Evolutionary conservation across 2,329 filamentous ascomycete species (phyloP), one percentile per base, ranked within the genome.

Genomic region (Fusarium subglutinans): DNA sequence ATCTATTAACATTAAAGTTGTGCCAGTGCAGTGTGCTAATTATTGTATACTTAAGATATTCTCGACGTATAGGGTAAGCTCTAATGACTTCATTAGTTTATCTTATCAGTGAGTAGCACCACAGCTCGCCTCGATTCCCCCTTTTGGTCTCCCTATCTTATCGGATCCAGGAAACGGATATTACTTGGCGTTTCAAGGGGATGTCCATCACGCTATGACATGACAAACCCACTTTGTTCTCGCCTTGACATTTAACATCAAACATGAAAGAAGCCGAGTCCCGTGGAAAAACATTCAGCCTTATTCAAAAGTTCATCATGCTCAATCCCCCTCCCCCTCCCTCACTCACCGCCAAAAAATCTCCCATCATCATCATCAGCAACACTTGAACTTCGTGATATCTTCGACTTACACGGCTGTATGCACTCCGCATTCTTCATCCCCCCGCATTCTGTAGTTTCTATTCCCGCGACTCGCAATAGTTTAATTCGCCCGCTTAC

Each of bases 401-500:
- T 14, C 14, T 50, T 50, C 33, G 11, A 58, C 24, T 28, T 58
- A 50, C 11, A 33, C 22, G n/a, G 38, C 18, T 33, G 17, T 35
- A 58, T 59, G 43, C 56, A 59, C 56, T 59, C 56, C 56, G 33
- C 43, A 51, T 38, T 51, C 18, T 20, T 20, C 24, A 24, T 20
- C 24, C 33, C 56, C 56, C 56, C 56, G 33, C 56, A 51, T 59
- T 59, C 26, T 44, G 6, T 33, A 18, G 8, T 28, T n/a, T 2
- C 18, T 33, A 50, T 37, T 50, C 14, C 41, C 41, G 50, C 9
- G 8, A 28, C n/a, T 60, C 38, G 18, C 50, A 8, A 26, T 53
- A 37, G 33, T 68, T n/a, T 33, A 54, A 68, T 68, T 68, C 63
- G 63, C 10, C 63, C 63, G 63, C 65, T 68, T 68, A 44, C 43